Percentiles rank a stretch among this genome's conserved stretches.
phyloP scores from a whole-genome alignment of 1,284 basidiomycete genomes.

The Fomitopsis betulina region DNA sequence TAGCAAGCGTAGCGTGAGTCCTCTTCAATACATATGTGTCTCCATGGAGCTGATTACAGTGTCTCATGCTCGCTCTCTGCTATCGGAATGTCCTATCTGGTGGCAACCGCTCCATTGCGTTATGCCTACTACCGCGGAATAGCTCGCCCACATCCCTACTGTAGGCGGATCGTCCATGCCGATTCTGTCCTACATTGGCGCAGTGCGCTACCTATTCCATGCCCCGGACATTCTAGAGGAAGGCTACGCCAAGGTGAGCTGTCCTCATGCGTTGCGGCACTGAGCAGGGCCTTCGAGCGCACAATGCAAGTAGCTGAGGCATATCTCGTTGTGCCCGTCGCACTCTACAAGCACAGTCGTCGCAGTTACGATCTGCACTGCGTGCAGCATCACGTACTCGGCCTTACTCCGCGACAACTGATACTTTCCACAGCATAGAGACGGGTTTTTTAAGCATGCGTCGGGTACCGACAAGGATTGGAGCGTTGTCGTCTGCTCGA shows the following conservation, averaged over 20 bases:
- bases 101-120: neutral
- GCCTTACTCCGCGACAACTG: too few species aligned
- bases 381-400: too few species aligned
- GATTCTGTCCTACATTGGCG: constrained; percentile 32
- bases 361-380: too few species aligned
- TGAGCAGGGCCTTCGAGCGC: neutral
- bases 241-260: constrained; percentile 32
- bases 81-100: neutral
- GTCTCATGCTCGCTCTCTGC: neutral
- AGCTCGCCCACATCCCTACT: constrained; percentile 27
- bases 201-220: constrained; percentile 25
- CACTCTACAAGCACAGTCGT: neutral
- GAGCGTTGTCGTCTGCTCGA: constrained; percentile 23
- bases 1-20: neutral
- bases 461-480: constrained; percentile 26
- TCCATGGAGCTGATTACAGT: neutral
- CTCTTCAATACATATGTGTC: too few species aligned
- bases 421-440: constrained; percentile 4
- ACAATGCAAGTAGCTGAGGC: neutral
- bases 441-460: constrained; percentile 28
- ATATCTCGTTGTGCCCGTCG: neutral
- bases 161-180: constrained; percentile 32
- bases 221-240: constrained; percentile 31
- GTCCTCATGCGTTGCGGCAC: too few species aligned
- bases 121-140: neutral